These are phyloP conservation scores for Candida vaughaniae DNA, from an alignment of 805 yeast species.

Conservation along the genomic window DNA sequence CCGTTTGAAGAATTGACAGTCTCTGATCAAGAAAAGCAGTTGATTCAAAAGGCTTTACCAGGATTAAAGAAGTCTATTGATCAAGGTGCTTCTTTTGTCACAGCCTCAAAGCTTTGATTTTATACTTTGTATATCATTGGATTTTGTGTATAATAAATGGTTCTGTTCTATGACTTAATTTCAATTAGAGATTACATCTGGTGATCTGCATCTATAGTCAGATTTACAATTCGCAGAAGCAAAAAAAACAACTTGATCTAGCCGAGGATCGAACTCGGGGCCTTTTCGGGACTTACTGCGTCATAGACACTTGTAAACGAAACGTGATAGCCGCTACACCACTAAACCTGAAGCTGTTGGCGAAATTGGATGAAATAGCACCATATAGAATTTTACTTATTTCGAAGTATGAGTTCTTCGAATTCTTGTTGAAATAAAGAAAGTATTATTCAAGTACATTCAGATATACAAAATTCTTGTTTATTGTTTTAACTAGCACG, in stretches of 20 bases:
- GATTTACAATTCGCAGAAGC: no score
- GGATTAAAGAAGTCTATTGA: constrained; percentile 40
- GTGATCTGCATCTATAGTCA: no score
- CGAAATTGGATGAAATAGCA: not conserved
- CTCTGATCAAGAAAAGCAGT: constrained; percentile 29
- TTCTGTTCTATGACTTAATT: no score
- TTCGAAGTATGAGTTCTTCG: no score
- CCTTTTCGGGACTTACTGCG: constrained; percentile 40
- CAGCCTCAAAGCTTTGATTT: constrained; percentile 34
- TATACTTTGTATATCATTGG: not conserved
- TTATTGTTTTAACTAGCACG: no score
- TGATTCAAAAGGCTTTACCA: constrained; percentile 36
- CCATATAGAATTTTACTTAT: no score
- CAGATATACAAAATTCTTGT: no score
- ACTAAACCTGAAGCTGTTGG: constrained; percentile 26
- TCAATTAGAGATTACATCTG: no score
- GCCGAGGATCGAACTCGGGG: constrained; percentile 48
- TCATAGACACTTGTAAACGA: constrained; percentile 34
- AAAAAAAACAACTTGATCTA: constrained; percentile 28
- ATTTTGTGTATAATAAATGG: not conserved
- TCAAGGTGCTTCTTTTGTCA: constrained; percentile 42
- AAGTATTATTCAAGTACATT: no score
- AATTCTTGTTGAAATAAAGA: no score
- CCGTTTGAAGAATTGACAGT: constrained; percentile 32
- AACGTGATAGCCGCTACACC: constrained; percentile 46